Percentiles rank a stretch among this genome's conserved stretches.
These are phyloP conservation scores for Spizellomyces punctatus DNA, from an alignment of 192 early-diverging fungal species.

Conservation along the genomic window DNA sequence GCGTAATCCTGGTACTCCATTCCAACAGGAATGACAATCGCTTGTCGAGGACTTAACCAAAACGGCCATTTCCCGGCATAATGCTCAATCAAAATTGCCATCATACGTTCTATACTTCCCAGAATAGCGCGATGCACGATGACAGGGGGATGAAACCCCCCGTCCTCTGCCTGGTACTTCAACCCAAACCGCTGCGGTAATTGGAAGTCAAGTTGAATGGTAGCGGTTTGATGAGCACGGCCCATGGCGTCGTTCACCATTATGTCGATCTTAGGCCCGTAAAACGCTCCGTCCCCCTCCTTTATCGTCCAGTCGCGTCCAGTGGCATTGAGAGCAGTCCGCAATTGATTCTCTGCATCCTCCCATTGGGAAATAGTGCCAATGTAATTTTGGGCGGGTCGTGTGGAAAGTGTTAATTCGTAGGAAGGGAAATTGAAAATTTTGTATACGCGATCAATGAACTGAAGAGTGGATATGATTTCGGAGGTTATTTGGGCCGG, in stretches of 20 bases:
- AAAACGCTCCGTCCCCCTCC: slow-evolving; percentile 91
- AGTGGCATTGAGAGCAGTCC: slow-evolving; percentile 65
- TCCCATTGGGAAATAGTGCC: slow-evolving; percentile 78
- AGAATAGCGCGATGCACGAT: slow-evolving; percentile 95
- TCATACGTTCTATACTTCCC: slow-evolving; percentile 90
- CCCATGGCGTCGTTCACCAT: slow-evolving; percentile 79
- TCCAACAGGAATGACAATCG: slow-evolving; percentile 77
- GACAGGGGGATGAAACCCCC: slow-evolving; percentile 70
- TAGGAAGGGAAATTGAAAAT: slow-evolving; percentile 80
- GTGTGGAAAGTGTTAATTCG: slow-evolving; percentile 78
- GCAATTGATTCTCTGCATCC: slow-evolving; percentile 73
- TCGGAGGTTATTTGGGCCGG: slow-evolving; percentile 77
- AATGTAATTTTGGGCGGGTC: slow-evolving; percentile 72
- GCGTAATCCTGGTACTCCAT: slow-evolving; percentile 71
- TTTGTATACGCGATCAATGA: slow-evolving; percentile 78
- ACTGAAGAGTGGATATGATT: slow-evolving; percentile 73
- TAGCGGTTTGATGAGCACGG: slow-evolving; percentile 89
- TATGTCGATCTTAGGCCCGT: slow-evolving; percentile 96
- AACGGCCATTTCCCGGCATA: slow-evolving; percentile 91
- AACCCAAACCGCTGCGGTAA: slow-evolving; percentile 83
- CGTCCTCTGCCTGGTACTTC: slow-evolving; percentile 69
- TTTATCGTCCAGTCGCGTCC: slow-evolving; percentile 71
- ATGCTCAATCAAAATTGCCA: slow-evolving; percentile 95
- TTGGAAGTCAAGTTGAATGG: slow-evolving; percentile 95
- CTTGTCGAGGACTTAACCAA: slow-evolving; percentile 92